A percentile compares a stretch with the other conserved stretches of the same genome.
Evolutionary conservation across 805 yeast species (phyloP).

Genomic region (Cyberlindnera veronae): DNA sequence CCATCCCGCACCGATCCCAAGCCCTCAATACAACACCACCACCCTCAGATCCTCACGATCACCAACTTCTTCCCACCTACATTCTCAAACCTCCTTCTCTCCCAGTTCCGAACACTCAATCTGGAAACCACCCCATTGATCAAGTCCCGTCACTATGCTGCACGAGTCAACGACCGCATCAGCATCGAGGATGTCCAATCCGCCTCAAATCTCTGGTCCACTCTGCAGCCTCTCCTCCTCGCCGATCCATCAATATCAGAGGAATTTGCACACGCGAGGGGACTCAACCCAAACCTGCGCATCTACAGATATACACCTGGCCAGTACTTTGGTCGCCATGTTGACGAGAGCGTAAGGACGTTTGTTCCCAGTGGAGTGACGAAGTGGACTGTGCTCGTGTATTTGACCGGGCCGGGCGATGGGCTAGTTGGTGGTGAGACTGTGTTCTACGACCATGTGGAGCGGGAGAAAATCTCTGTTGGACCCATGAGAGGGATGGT

Average conservation of each 20-base stretch:
- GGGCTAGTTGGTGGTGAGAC: conserved; percentile 61
- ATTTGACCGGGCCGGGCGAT: conserved; percentile 49
- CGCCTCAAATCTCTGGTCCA: conserved; percentile 42
- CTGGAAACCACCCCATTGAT: conserved; percentile 47
- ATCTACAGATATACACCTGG: conserved; percentile 53
- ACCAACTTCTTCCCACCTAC: conserved; percentile 15
- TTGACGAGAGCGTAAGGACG: conserved; percentile 50
- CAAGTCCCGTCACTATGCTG: conserved; percentile 52
- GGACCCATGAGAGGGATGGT: conserved; percentile 55
- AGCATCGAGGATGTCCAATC: conserved; percentile 35
- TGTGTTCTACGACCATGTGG: conserved; percentile 38
- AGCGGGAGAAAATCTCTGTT: conserved; percentile 30
- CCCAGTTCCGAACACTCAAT: conserved; percentile 3
- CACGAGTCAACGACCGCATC: conserved; percentile 52
- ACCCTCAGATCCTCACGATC: conserved; percentile 22
- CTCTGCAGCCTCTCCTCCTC: conserved; percentile 32
- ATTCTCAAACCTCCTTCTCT: conserved; percentile 12
- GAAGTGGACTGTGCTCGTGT: conserved; percentile 57
- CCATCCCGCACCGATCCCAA: conserved; percentile 1
- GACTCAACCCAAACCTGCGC: conserved; percentile 54
- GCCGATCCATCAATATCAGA: conserved; percentile 30
- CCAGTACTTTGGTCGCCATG: conserved; percentile 58
- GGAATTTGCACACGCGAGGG: conserved; percentile 38
- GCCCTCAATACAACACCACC: conserved; percentile 3
- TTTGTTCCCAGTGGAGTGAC: conserved; percentile 38